Evolutionary conservation across 495 filamentous ascomycete species (phyloP).

Genomic region (Penicillium subrubescens): DNA sequence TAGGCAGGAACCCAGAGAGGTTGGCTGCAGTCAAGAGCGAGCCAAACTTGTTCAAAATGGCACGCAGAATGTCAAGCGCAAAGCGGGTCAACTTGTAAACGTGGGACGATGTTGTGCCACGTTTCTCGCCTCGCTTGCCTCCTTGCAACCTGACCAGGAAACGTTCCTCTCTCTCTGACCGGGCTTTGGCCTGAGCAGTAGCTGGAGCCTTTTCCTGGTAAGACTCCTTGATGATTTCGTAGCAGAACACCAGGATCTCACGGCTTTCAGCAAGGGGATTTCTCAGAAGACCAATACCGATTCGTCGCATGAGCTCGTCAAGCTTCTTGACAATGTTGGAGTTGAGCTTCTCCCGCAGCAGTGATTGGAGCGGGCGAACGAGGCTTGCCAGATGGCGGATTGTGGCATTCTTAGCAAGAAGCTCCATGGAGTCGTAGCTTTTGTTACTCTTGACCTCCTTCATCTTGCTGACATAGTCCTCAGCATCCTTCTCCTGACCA

Average conservation of each 20-base stretch:
- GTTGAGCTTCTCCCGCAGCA: constrained; percentile 81
- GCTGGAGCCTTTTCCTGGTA: constrained; percentile 56
- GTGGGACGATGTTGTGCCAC: constrained; percentile 69
- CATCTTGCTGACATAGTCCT: constrained; percentile 93
- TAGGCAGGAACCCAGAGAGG: constrained; percentile 79
- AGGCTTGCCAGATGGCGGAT: constrained; percentile 72
- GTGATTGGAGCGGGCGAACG: constrained; percentile 70
- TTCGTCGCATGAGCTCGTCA: constrained; percentile 83
- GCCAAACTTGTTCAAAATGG: constrained; percentile 78
- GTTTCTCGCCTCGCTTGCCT: constrained; percentile 64
- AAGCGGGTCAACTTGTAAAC: constrained; percentile 85
- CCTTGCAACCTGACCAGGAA: constrained; percentile 77
- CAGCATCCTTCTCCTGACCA: constrained; percentile 97
- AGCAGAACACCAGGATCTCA: constrained; percentile 86
- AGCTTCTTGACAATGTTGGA: constrained; percentile 79
- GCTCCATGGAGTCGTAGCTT: constrained; percentile 95
- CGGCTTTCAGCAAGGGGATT: constrained; percentile 75
- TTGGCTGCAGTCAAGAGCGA: constrained; percentile 76
- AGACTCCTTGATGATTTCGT: constrained; percentile 85
- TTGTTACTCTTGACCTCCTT: constrained; percentile 98
- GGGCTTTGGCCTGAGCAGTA: constrained; percentile 37
- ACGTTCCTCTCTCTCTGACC: constrained; percentile 63
- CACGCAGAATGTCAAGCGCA: constrained; percentile 80
- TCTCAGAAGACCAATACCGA: constrained; percentile 76
- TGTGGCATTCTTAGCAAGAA: constrained; percentile 79